A percentile compares a stretch with the other conserved stretches of the same genome.
Evolutionary conservation across 129 eudicot genomes (phyloP).

Genomic region (Pittosporum tobira): DNA sequence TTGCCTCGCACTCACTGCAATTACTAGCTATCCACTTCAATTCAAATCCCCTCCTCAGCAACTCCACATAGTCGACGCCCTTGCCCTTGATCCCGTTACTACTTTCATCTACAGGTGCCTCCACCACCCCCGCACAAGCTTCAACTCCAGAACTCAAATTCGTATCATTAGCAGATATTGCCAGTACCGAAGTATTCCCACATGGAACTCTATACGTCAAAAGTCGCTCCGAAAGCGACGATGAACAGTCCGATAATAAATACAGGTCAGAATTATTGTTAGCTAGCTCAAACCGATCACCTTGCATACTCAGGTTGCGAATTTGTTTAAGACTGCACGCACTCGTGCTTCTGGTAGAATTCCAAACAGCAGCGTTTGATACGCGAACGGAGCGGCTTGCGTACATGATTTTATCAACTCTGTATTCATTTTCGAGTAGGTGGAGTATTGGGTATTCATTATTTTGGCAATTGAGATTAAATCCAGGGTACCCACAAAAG

Average conservation of each 20-base stretch:
- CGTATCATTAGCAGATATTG: slow-evolving; percentile 9
- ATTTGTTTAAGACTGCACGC: slow-evolving; percentile 7
- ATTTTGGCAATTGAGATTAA: slow-evolving; percentile 17
- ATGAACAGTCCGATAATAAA: slow-evolving; percentile 21
- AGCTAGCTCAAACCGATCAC: neutral
- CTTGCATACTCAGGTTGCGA: slow-evolving; percentile 4
- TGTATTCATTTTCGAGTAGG: slow-evolving; percentile 1
- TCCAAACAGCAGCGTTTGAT: slow-evolving; percentile 5
- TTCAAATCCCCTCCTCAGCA: slow-evolving; percentile 29
- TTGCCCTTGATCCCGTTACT: neutral
- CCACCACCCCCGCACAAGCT: neutral
- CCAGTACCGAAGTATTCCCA: slow-evolving; percentile 10
- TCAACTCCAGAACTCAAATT: neutral
- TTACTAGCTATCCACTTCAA: slow-evolving; percentile 24
- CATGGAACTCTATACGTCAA: slow-evolving; percentile 14
- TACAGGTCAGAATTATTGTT: neutral
- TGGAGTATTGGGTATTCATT: slow-evolving; percentile 13
- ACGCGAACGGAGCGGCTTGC: slow-evolving; percentile 9
- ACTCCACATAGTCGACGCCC: neutral
- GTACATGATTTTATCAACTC: slow-evolving; percentile 15
- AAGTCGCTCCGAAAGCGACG: neutral
- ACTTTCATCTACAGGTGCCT: slow-evolving; percentile 21
- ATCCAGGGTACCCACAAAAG: slow-evolving; percentile 29
- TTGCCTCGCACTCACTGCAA: slow-evolving; percentile 19
- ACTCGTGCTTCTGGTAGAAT: neutral